Evolutionary conservation across 1,139 yeast species (phyloP), one percentile per base, ranked within the genome.

Genomic region (Suhomyces maxii): DNA sequence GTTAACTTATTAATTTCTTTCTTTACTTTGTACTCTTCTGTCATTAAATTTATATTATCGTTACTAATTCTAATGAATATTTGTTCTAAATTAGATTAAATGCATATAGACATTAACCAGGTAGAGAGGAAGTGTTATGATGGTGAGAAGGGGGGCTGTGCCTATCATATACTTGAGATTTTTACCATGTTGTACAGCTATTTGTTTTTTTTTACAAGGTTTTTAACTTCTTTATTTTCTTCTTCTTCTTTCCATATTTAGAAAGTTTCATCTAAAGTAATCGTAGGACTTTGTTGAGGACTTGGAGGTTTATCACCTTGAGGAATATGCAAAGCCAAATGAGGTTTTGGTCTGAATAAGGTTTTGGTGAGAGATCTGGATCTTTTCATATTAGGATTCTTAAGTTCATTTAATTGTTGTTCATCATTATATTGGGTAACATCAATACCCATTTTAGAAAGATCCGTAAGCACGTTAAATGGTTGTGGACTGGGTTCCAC

Each of bases 401-500:
- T 53, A 43, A 61, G 53, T 37, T 65, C 68, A 26, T 53, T 44
- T 39, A 63, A 45, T 47, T 62, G 68, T 26, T 59, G 63, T 11
- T 53, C 54, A 34, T 60, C 48, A 40, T 68, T 64, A 51, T 56
- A 62, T 28, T 55, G 52, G 3, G 55, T 44, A 23, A 67, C 53
- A 45, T 68, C 69, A 26, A 68, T 65, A 2, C 73, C 73, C 30
- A 69, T 47, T 49, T 60, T 68, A 12, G 59, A 48, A 45, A 71
- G 60, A 46, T 68, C 73, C 8, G 53, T 48, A 35, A 57, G 50
- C 10, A 58, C 64, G 48, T 69, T 60, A 51, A 70, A 64, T 33
- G 55, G 63, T 30, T 66, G 59, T 1, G 80, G 80, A 41, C 57
- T 62, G 0, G 79, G 80, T 51, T 76, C 81, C 9, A 37, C 34